Evolutionary conservation across 2,329 filamentous ascomycete genomes (phyloP).

Genomic region (Botrytis cinerea): DNA sequence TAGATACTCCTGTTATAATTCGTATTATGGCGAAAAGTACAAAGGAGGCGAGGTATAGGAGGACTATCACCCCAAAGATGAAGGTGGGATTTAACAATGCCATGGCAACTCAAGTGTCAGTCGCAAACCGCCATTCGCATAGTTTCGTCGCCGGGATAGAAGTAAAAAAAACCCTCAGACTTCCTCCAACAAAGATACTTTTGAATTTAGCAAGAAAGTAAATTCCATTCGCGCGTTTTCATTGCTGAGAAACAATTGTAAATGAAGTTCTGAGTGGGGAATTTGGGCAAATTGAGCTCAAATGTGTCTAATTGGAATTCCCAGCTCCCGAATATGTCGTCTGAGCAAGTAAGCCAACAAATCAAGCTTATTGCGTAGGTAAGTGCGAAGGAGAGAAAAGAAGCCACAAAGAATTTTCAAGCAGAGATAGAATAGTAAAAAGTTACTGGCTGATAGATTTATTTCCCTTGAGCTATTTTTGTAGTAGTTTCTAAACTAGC

Average conservation of each 20-base stretch:
- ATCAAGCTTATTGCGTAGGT: constrained; percentile 11
- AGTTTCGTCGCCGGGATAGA: background rate
- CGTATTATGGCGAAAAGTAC: constrained; percentile 90
- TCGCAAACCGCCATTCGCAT: constrained; percentile 24
- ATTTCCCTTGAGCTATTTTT: background rate
- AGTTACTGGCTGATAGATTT: background rate
- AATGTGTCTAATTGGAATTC: constrained; percentile 22
- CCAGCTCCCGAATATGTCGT: constrained; percentile 8
- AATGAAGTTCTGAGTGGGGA: constrained; percentile 16
- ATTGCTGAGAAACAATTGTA: constrained; percentile 20
- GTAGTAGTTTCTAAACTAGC: background rate
- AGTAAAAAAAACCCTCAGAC: background rate
- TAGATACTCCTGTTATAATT: constrained; percentile 90
- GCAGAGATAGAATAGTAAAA: background rate
- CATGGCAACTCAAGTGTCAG: constrained; percentile 47
- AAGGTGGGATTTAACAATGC: constrained; percentile 75
- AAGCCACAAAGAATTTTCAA: background rate
- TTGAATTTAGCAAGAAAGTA: constrained; percentile 13
- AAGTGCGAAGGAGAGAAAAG: background rate
- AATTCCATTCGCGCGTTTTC: constrained; percentile 22
- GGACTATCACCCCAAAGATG: constrained; percentile 78
- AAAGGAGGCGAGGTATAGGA: constrained; percentile 89
- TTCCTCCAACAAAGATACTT: constrained; percentile 20
- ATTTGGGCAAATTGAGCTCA: constrained; percentile 18
- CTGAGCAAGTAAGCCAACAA: background rate